Conservation (phyloP, 1,284 basidiomycete species). For the Tilletiaria anomala region DNA sequence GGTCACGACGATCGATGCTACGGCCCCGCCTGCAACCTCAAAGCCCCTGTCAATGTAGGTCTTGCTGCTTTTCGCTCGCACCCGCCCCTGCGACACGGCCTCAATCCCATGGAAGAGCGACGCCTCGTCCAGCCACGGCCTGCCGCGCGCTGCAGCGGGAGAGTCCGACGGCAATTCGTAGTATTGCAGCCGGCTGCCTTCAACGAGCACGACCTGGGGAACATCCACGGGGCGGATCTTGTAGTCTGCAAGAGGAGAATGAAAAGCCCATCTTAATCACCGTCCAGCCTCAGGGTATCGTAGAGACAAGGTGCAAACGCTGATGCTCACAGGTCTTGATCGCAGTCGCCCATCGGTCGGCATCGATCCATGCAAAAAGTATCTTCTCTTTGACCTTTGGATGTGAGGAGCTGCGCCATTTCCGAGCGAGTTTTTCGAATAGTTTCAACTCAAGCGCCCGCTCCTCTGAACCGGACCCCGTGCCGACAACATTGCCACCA, state of each 20-base stretch:
- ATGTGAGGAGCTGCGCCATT: not conserved
- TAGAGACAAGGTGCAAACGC: not conserved
- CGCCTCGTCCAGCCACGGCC: conserved; percentile 1
- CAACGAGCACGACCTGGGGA: conserved; percentile 17
- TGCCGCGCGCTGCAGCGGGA: not conserved
- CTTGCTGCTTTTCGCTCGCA: conserved; percentile 12
- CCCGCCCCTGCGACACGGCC: conserved; percentile 5
- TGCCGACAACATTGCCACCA: conserved; percentile 2
- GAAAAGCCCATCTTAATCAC: not conserved
- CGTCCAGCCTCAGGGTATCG: not conserved
- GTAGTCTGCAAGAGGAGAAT: conserved; percentile 6
- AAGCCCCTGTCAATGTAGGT: conserved; percentile 15
- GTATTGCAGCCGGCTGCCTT: conserved; percentile 16
- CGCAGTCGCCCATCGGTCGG: conserved; percentile 21
- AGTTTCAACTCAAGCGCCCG: not conserved
- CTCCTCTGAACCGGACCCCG: conserved; percentile 7
- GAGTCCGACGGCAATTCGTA: conserved; percentile 9
- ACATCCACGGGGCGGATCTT: conserved; percentile 7
- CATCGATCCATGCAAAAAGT: conserved; percentile 34
- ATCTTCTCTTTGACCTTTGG: conserved; percentile 4
- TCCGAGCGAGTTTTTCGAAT: not conserved
- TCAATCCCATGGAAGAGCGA: conserved; percentile 8
- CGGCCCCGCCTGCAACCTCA: too few relatives aligned
- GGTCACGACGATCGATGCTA: too few relatives aligned
- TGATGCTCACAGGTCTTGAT: conserved; percentile 11